Evolutionary conservation across 148 eudicot genomes (phyloP).

Genomic region (Polygonum maritimum): DNA sequence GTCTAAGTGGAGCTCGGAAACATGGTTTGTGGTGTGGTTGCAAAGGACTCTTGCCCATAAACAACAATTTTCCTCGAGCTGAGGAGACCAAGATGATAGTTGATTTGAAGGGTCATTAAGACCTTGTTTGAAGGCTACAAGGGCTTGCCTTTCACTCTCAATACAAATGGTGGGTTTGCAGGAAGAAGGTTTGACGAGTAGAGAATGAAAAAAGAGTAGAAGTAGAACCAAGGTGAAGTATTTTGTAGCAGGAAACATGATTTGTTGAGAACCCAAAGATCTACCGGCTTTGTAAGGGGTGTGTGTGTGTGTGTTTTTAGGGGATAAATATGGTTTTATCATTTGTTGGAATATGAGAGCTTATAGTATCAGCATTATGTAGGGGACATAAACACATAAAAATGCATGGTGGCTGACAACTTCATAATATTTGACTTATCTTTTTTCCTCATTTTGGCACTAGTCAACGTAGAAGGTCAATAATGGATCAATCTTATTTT

Average conservation of each 20-base stretch:
- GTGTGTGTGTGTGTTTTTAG: neutral
- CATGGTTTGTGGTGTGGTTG: conserved; percentile 8
- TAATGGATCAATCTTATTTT: too few species aligned
- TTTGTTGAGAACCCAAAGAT: too few species aligned
- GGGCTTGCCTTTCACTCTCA: conserved; percentile 5
- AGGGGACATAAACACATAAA: neutral
- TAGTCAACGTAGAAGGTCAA: too few species aligned
- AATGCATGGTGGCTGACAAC: neutral
- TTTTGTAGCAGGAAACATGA: neutral
- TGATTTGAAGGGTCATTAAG: conserved; percentile 10
- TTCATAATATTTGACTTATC: neutral
- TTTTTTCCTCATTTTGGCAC: too few species aligned
- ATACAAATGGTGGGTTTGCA: neutral
- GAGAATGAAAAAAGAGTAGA: neutral
- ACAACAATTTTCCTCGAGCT: conserved; percentile 15
- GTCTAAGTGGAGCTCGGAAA: conserved; percentile 2
- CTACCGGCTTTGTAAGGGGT: neutral
- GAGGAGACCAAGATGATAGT: conserved; percentile 14
- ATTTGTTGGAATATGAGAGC: neutral
- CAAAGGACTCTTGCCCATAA: conserved; percentile 17
- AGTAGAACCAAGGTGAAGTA: neutral
- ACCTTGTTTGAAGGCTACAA: conserved; percentile 4
- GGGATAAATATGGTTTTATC: neutral
- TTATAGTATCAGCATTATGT: neutral
- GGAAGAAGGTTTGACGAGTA: neutral